These are phyloP conservation scores for Drechslerella stenobrocha DNA, from an alignment of 2,329 filamentous ascomycete species.

Conservation along the genomic window DNA sequence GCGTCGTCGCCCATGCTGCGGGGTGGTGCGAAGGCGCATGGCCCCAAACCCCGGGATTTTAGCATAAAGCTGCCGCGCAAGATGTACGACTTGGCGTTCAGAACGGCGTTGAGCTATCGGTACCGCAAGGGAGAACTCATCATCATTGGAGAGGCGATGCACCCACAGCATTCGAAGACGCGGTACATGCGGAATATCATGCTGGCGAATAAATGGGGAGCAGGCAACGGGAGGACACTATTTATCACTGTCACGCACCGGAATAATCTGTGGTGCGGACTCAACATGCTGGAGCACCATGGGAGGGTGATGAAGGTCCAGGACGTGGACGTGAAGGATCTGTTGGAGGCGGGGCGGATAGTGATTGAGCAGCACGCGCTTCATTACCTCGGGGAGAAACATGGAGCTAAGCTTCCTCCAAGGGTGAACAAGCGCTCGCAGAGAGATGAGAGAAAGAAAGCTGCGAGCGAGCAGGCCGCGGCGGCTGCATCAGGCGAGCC, in stretches of 20 bases:
- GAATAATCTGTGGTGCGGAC: conserved; percentile 67
- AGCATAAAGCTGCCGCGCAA: conserved; percentile 79
- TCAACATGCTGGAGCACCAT: conserved; percentile 67
- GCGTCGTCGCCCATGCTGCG: conserved; percentile 78
- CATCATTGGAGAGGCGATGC: conserved; percentile 76
- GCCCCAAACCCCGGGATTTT: conserved; percentile 92
- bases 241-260: conserved; percentile 70
- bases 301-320: conserved; percentile 70
- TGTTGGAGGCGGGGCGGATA: conserved; percentile 80
- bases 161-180: conserved; percentile 67
- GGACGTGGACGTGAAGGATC: conserved; percentile 95
- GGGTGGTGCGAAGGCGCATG: conserved; percentile 85
- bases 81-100: conserved; percentile 93
- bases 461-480: neutral
- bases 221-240: conserved; percentile 69
- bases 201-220: conserved; percentile 70
- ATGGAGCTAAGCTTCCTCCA: conserved; percentile 56
- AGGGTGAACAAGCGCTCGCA: conserved; percentile 22
- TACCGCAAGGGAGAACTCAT: conserved; percentile 85
- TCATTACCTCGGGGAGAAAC: conserved; percentile 70
- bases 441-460: neutral
- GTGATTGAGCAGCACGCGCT: conserved; percentile 84
- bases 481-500: neutral
- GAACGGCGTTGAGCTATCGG: conserved; percentile 88
- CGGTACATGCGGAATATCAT: conserved; percentile 71